Percentiles rank a stretch among this genome's conserved stretches.
These are phyloP conservation scores for Castanea mollissima DNA, from an alignment of 306 rosid species.

Conservation along the genomic window DNA sequence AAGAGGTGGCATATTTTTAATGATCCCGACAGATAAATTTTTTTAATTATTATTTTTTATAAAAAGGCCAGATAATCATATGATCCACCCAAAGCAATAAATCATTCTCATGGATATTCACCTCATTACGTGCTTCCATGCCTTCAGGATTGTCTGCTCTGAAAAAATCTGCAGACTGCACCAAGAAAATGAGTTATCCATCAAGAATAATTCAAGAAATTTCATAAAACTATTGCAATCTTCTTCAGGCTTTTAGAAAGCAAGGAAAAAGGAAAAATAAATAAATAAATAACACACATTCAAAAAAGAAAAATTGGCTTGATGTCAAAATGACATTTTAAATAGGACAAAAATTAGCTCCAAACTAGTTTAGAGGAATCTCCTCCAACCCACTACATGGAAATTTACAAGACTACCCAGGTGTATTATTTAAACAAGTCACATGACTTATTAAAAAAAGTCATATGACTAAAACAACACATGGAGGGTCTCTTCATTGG, in stretches of 20 bases:
- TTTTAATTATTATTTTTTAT: background rate
- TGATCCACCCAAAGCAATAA: conserved; percentile 24
- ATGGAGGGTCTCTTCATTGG: too few relatives aligned
- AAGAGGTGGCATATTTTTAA: background rate
- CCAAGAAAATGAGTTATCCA: conserved; percentile 22
- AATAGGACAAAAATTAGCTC: too few relatives aligned
- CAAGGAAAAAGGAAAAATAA: background rate
- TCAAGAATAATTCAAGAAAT: conserved; percentile 18
- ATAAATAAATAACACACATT: background rate
- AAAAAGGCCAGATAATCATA: background rate
- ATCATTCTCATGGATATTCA: conserved; percentile 31
- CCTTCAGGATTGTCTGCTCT: conserved; percentile 99
- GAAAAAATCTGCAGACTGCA: conserved; percentile 94
- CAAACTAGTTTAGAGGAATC: too few relatives aligned
- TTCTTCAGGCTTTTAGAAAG: conserved; percentile 14
- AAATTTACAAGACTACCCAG: too few relatives aligned
- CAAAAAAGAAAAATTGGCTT: background rate
- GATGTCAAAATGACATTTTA: background rate
- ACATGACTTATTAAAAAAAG: too few relatives aligned
- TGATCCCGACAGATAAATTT: background rate
- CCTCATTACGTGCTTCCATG: conserved; percentile 97
- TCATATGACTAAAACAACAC: too few relatives aligned
- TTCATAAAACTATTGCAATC: conserved; percentile 18
- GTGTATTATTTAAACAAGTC: too few relatives aligned
- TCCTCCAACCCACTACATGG: too few relatives aligned